These are phyloP conservation scores for Umbelopsis sp. DNA, from an alignment of 371 early-diverging fungal species.

Conservation along the genomic window DNA sequence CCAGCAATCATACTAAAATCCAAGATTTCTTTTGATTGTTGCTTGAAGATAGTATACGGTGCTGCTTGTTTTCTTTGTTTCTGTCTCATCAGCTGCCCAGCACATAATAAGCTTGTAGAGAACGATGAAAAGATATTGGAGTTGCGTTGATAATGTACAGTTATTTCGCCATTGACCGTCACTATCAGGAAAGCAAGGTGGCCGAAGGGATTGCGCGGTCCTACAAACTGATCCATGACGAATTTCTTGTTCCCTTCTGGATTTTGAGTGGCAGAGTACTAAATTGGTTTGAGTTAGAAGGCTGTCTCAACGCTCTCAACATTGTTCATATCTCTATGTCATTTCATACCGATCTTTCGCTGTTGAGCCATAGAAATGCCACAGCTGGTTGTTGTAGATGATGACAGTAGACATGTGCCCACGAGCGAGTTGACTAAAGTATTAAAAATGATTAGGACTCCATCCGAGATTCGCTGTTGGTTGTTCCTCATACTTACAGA, in stretches of 20 bases:
- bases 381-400: constrained; percentile 48
- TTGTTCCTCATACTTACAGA: constrained; percentile 28
- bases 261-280: constrained; percentile 25
- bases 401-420: constrained; percentile 33
- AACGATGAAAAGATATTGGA: constrained; percentile 41
- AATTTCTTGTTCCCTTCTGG: constrained; percentile 22
- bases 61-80: background rate
- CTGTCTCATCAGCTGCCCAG: constrained; percentile 22
- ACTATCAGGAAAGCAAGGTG: constrained; percentile 43
- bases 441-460: background rate
- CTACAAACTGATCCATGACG: constrained; percentile 25
- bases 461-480: background rate
- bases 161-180: constrained; percentile 46
- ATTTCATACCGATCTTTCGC: constrained; percentile 41
- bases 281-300: background rate
- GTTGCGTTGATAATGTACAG: constrained; percentile 49
- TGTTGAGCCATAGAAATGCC: constrained; percentile 47
- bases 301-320: background rate
- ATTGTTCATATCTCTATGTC: background rate
- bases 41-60: constrained; percentile 21
- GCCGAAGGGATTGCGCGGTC: constrained; percentile 52
- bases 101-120: constrained; percentile 38
- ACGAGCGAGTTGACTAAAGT: constrained; percentile 14
- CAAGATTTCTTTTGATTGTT: constrained; percentile 35
- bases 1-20: constrained; percentile 42